Percentiles rank a stretch among this genome's conserved stretches.
Conservation (phyloP, 2,329 filamentous ascomycete genomes). For the Capronia coronata region DNA sequence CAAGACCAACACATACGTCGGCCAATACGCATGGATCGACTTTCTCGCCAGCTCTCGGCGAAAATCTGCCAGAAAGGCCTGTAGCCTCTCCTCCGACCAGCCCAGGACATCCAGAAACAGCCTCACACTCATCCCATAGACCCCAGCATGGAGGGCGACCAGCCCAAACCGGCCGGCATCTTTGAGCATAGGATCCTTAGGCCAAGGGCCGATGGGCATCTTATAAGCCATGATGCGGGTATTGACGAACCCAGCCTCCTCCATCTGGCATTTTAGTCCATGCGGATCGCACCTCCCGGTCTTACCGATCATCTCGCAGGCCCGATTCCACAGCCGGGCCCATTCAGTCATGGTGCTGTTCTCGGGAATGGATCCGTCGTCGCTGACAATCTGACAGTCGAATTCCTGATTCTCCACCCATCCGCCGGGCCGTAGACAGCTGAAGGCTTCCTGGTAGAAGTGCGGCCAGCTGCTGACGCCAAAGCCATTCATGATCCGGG, state of each 20-base stretch:
- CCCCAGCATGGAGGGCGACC: slow-evolving; percentile 15
- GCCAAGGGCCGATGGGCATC: slow-evolving; percentile 31
- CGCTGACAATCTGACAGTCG: slow-evolving; percentile 26
- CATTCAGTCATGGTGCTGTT: slow-evolving; percentile 15
- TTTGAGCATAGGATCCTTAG: slow-evolving; percentile 30
- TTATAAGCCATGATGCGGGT: slow-evolving; percentile 19
- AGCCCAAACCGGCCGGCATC: slow-evolving; percentile 20
- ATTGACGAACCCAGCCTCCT: slow-evolving; percentile 27
- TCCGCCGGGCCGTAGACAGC: slow-evolving; percentile 36
- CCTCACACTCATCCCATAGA: slow-evolving; percentile 17
- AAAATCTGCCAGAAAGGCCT: slow-evolving; percentile 24
- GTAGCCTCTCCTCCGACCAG: slow-evolving; percentile 28
- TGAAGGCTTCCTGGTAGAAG: slow-evolving; percentile 21
- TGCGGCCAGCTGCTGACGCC: slow-evolving; percentile 51
- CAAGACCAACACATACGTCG: slow-evolving; percentile 7
- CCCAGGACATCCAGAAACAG: slow-evolving; percentile 29
- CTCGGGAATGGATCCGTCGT: slow-evolving; percentile 12
- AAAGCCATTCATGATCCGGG: slow-evolving; percentile 48
- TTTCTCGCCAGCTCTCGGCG: slow-evolving; percentile 13
- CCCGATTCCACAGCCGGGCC: slow-evolving; percentile 16
- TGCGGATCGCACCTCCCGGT: slow-evolving; percentile 12
- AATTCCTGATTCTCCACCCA: slow-evolving; percentile 39
- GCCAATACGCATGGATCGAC: slow-evolving; percentile 13
- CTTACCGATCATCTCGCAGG: slow-evolving; percentile 10
- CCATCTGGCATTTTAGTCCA: slow-evolving; percentile 26